A percentile compares a stretch with the other conserved stretches of the same genome.
Evolutionary conservation across 495 filamentous ascomycete species (phyloP).

Genomic region (Entonaema liquescens): DNA sequence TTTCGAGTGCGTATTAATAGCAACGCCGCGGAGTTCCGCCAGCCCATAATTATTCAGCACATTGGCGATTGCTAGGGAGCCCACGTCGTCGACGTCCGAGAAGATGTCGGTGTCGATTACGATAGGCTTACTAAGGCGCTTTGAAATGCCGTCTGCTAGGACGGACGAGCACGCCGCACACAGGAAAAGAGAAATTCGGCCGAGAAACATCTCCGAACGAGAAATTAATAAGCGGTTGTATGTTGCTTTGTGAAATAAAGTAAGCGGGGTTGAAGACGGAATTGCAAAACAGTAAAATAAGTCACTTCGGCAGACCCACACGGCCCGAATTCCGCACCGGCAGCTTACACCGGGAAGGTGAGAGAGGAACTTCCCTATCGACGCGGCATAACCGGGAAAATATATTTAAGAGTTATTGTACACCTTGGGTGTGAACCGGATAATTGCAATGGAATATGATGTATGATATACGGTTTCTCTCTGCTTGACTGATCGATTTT

Average conservation of each 20-base stretch:
- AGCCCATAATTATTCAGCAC: conserved; percentile 41
- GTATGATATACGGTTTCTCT: neutral
- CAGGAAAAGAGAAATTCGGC: neutral
- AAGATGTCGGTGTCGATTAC: conserved; percentile 57
- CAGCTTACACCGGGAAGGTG: neutral
- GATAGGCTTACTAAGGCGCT: conserved; percentile 15
- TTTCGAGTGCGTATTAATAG: conserved; percentile 53
- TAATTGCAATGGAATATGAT: neutral
- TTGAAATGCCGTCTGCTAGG: neutral
- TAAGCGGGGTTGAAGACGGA: conserved; percentile 1
- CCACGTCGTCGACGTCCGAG: conserved; percentile 55
- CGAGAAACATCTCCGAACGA: conserved; percentile 5
- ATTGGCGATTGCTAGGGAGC: conserved; percentile 48
- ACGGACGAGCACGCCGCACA: conserved; percentile 2
- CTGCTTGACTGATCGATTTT: too few species aligned
- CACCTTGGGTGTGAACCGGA: neutral
- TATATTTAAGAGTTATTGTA: too few species aligned
- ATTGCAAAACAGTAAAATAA: too few species aligned
- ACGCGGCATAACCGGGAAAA: neutral
- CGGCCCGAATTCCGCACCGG: neutral
- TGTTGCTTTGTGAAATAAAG: neutral
- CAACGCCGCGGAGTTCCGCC: conserved; percentile 53
- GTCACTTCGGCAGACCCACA: neutral
- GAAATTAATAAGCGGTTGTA: neutral
- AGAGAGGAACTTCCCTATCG: neutral